Conservation (phyloP, 2,329 filamentous ascomycete species). For the Dothistroma pini region DNA sequence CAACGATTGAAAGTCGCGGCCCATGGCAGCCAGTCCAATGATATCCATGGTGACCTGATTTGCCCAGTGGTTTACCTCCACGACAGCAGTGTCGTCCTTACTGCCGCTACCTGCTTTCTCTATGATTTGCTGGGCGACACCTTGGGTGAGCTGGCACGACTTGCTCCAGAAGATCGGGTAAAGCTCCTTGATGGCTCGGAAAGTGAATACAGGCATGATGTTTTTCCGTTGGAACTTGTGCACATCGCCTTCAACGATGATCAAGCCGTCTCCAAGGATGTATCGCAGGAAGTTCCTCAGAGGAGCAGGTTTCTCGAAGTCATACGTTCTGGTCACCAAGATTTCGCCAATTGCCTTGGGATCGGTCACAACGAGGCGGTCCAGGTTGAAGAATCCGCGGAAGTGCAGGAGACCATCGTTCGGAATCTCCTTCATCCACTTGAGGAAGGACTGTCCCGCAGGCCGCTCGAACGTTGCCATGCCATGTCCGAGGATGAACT, state of each 20-base stretch:
- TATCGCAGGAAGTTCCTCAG: constrained; percentile 45
- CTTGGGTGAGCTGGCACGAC: constrained; percentile 61
- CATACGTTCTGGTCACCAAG: constrained; percentile 51
- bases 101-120: constrained; percentile 30
- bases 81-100: constrained; percentile 19
- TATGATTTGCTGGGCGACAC: constrained; percentile 55
- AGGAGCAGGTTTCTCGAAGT: constrained; percentile 50
- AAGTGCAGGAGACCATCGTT: constrained; percentile 43
- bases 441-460: constrained; percentile 33
- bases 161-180: constrained; percentile 76
- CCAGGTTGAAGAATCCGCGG: constrained; percentile 38
- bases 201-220: constrained; percentile 76
- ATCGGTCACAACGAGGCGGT: constrained; percentile 37
- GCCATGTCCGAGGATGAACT: constrained; percentile 38
- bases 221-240: constrained; percentile 62
- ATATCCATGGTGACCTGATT: constrained; percentile 47
- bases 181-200: constrained; percentile 77
- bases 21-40: constrained; percentile 45
- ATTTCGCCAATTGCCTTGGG: constrained; percentile 47
- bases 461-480: constrained; percentile 36
- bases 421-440: constrained; percentile 38
- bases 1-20: constrained; percentile 42
- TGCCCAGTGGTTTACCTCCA: constrained; percentile 44
- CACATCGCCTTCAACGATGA: constrained; percentile 49
- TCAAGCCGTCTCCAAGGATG: constrained; percentile 50